Conservation (phyloP, 495 filamentous ascomycete species). For the Recurvomyces mirabilis region DNA sequence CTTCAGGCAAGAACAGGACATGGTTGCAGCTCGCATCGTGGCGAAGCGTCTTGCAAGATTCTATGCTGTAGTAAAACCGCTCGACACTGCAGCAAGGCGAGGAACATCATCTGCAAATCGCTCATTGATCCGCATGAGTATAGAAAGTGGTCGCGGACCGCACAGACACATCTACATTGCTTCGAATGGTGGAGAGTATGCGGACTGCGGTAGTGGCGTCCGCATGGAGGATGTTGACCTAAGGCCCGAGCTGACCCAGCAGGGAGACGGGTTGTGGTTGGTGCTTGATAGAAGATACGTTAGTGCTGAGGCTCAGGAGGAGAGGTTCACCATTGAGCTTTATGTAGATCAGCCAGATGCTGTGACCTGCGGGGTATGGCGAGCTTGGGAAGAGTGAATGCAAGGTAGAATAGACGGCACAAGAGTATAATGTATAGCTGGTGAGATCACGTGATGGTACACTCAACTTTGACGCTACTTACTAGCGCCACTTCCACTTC, state of each 20-base stretch:
- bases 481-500: no score
- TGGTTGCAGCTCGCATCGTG: conserved; percentile 24
- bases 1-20: conserved; percentile 19
- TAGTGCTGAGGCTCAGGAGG: conserved; percentile 22
- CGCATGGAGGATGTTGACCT: conserved; percentile 63
- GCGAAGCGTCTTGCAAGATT: conserved; percentile 23
- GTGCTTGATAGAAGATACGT: conserved; percentile 54
- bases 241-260: conserved; percentile 40
- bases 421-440: no score
- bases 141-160: conserved; percentile 62
- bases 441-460: no score
- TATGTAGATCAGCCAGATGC: conserved; percentile 25
- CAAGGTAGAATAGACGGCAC: no score
- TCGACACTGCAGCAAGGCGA: conserved; percentile 13
- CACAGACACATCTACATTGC: conserved; percentile 48
- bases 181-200: conserved; percentile 49
- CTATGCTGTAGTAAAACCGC: conserved; percentile 28
- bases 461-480: no score
- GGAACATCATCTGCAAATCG: conserved; percentile 34
- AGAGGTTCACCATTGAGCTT: conserved; percentile 27
- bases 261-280: conserved; percentile 53
- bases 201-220: conserved; percentile 55
- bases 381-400: conserved; percentile 28
- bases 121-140: conserved; percentile 49
- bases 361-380: conserved; percentile 25